Evolutionary conservation across 306 rosid genomes (phyloP).

Genomic region (Astragalus glycyphyllos): DNA sequence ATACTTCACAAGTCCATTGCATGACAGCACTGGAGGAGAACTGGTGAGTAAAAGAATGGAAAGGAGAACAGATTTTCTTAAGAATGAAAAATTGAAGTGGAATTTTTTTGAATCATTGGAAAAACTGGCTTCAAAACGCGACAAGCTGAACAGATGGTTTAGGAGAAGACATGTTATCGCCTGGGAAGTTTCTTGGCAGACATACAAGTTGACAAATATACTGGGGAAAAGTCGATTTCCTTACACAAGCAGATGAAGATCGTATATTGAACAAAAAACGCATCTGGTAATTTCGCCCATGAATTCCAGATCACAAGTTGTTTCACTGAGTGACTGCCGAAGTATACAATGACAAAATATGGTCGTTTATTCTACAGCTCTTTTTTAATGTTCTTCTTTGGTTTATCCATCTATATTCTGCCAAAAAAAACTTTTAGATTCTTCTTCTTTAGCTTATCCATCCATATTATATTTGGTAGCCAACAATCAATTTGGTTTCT

Average conservation of each 20-base stretch:
- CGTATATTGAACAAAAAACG: no score
- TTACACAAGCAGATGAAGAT: no score
- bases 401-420: background rate
- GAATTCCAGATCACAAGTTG: no score
- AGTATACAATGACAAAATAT: background rate
- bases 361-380: background rate
- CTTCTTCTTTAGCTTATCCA: no score
- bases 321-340: no score
- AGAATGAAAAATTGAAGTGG: constrained; percentile 7
- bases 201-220: background rate
- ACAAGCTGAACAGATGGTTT: background rate
- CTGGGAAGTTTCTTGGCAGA: background rate
- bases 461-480: no score
- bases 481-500: no score
- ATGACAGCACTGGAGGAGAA: constrained; percentile 13
- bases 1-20: constrained; percentile 12
- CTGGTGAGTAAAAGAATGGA: constrained; percentile 30
- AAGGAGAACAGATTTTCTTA: background rate
- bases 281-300: no score
- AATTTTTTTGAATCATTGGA: background rate
- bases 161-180: background rate
- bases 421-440: no score
- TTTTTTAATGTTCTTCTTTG: background rate
- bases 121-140: constrained; percentile 8
- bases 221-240: background rate